Base-by-base conservation (phyloP, 768 basidiomycete species). In the Lentinus brumalis region DNA sequence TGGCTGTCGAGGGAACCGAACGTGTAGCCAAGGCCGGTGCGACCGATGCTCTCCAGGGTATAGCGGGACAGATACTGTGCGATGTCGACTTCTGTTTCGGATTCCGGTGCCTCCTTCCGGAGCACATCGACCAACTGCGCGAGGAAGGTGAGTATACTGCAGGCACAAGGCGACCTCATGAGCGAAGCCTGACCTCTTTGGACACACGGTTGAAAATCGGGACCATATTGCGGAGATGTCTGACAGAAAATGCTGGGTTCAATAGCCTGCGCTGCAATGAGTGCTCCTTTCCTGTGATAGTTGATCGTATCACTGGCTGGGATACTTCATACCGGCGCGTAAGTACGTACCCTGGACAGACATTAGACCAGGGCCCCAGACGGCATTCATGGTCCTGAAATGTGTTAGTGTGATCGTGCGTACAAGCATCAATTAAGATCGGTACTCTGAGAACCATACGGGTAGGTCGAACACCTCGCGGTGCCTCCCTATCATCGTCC, bases 1-100 rank as follows among this genome's bases (percentile, higher is more conserved):
- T 60, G 53, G 26, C 50, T 53, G 4, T 60, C 53, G 32, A 60
- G 53, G 16, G 59, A 31, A 7, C 59, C 59, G 41, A 60, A 60
- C 3, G 59, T 55, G 26, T 53, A 53, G 2, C 53, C 59, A 3
- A 60, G 40, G 2, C 40, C 59, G 6, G 53, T 49, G 42, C 59
- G 59, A 5, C 59, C 59, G 9, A 60, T 49, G 35, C 59, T 55
- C 38, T 60, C 59, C 7, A 60, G 53, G 12, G 59, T 49, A 40
- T 50, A 60, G 15, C 59, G 52, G 47, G 46, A 50, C 8, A 55
- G 32, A 31, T 50, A 50, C 29, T 60, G 53, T 12, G 59, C 38
- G n/a, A 60, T 49, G 16, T 60, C 59, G 29, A 60, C 53, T 31
- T 60, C 59, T 5, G 46, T 60, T 10, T 26, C 8, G 4, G 53